Percentiles rank a stretch among this genome's conserved stretches.
Conservation (phyloP, 345 rosid genomes). For the Rhodomyrtus tomentosa region DNA sequence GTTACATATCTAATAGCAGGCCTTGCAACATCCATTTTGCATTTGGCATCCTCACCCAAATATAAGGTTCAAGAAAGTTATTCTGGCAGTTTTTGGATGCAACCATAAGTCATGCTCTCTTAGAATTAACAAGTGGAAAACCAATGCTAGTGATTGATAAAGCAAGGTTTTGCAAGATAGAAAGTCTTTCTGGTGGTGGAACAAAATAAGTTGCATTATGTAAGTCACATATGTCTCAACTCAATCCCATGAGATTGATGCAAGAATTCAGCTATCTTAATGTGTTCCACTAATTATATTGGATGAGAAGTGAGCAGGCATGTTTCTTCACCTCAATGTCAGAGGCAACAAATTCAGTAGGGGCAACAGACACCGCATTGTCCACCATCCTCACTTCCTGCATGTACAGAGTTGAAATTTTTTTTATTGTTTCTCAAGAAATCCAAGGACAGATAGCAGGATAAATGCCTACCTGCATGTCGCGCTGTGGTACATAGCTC, state of each 20-base stretch:
- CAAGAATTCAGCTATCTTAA: not conserved
- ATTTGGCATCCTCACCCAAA: not conserved
- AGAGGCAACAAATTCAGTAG: conserved; percentile 13
- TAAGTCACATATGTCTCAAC: not conserved
- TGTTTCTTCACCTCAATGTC: conserved; percentile 37
- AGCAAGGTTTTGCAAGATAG: not conserved
- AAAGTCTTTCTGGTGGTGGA: not conserved
- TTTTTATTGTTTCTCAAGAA: not conserved
- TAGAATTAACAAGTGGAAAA: not conserved
- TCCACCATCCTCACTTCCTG: conserved; percentile 54
- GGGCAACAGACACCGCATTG: conserved; percentile 18
- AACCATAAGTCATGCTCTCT: not conserved
- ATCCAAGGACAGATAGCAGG: not conserved
- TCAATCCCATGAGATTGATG: not conserved
- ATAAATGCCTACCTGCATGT: conserved; percentile 27
- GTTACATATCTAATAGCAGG: not conserved
- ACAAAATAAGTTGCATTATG: not conserved
- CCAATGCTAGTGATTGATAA: not conserved
- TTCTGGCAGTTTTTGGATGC: not conserved
- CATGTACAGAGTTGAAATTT: conserved; percentile 8
- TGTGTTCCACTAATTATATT: not conserved
- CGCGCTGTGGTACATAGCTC: conserved; percentile 43
- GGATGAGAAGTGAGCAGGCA: not conserved
- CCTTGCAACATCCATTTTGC: not conserved
- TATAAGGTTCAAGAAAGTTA: not conserved